phyloP scores from a whole-genome alignment of 2,329 filamentous ascomycete species.

The Colletotrichum sp. region DNA sequence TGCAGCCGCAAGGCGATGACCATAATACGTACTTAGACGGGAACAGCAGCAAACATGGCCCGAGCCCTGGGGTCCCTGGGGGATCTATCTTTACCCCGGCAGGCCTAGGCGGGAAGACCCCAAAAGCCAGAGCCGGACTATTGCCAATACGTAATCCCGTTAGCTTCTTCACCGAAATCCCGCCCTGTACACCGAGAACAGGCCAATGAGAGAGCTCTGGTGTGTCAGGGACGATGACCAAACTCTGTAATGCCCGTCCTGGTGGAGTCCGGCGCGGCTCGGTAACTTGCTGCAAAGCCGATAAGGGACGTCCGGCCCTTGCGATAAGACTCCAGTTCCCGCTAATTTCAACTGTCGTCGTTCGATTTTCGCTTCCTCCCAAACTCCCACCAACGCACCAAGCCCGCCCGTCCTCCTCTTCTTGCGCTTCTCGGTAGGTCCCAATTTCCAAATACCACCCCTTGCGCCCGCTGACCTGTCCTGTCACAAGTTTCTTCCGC shows the following conservation, averaged over 20 bases:
- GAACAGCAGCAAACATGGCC: background rate
- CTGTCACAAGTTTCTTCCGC: background rate
- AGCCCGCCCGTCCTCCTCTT: background rate
- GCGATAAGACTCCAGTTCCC: slow-evolving; percentile 16
- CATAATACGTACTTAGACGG: background rate
- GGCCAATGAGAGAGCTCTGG: background rate
- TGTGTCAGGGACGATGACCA: background rate
- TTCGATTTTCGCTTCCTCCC: slow-evolving; percentile 16
- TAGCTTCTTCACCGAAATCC: background rate
- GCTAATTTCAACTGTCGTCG: background rate
- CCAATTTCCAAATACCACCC: background rate
- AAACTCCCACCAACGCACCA: background rate
- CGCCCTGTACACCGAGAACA: background rate
- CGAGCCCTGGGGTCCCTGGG: background rate
- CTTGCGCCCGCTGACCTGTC: background rate
- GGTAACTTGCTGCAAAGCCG: background rate
- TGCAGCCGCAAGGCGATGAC: background rate
- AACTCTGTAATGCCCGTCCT: background rate
- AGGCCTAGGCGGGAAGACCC: background rate
- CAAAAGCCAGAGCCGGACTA: background rate
- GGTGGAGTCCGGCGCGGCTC: slow-evolving; percentile 13
- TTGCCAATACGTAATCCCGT: background rate
- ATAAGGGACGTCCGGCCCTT: slow-evolving; percentile 7
- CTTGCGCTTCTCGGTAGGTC: slow-evolving; percentile 9
- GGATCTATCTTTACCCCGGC: background rate